These are phyloP conservation scores for Apiosordaria backusii DNA, from an alignment of 495 filamentous ascomycete genomes.

Conservation along the genomic window DNA sequence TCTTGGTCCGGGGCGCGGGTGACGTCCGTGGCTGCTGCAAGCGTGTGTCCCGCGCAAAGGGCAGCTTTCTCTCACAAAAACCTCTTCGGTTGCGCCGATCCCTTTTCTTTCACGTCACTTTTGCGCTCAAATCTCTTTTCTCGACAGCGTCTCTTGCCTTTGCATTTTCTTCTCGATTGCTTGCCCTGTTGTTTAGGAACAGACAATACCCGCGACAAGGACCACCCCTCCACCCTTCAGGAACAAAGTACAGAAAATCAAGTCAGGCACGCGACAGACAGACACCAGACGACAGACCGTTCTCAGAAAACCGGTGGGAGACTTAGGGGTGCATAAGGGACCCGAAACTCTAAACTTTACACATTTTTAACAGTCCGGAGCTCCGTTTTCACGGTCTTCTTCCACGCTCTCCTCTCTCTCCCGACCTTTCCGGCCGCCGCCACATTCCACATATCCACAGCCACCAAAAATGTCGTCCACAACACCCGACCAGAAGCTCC, in stretches of 20 bases:
- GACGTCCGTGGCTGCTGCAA: constrained; percentile 30
- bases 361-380: not conserved
- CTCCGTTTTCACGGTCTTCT: not conserved
- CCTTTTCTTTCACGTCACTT: not conserved
- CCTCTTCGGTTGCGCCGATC: not conserved
- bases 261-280: not conserved
- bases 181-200: not conserved
- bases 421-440: not conserved
- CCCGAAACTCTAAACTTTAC: not conserved
- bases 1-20: constrained; percentile 19
- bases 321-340: not conserved
- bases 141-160: not conserved
- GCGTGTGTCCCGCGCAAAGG: constrained; percentile 8
- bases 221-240: not conserved
- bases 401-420: not conserved
- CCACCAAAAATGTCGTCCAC: constrained; percentile 25
- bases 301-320: not conserved
- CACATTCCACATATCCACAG: not conserved
- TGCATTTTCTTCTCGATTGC: not conserved
- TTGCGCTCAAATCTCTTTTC: not conserved
- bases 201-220: not conserved
- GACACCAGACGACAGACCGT: not conserved
- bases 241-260: not conserved
- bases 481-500: constrained; percentile 31
- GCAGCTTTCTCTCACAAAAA: not conserved